These are phyloP conservation scores for Chaetomium fimeti DNA, from an alignment of 495 filamentous ascomycete genomes.

Conservation along the genomic window DNA sequence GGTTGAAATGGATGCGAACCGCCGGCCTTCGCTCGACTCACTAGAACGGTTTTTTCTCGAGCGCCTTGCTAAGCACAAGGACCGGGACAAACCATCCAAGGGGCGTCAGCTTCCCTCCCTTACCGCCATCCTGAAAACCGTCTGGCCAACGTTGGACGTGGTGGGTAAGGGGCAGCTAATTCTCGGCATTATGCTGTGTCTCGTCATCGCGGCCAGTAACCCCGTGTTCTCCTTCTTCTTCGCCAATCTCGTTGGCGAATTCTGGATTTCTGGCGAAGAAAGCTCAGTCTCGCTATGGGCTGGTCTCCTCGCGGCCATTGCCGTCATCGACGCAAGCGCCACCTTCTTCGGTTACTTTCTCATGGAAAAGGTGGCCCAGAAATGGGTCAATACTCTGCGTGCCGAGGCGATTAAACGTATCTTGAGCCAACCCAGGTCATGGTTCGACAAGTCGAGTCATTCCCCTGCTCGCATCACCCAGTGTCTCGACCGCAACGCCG, in stretches of 20 bases:
- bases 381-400: constrained; percentile 75
- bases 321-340: constrained; percentile 61
- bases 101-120: constrained; percentile 42
- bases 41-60: constrained; percentile 36
- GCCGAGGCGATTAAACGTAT: constrained; percentile 66
- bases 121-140: constrained; percentile 62
- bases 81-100: constrained; percentile 17
- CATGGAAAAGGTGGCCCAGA: constrained; percentile 68
- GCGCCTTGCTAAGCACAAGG: constrained; percentile 27
- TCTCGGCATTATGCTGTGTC: constrained; percentile 58
- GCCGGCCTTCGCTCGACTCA: constrained; percentile 26
- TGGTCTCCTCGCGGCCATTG: constrained; percentile 64
- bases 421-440: constrained; percentile 75
- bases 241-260: constrained; percentile 66
- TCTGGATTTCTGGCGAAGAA: constrained; percentile 54
- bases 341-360: constrained; percentile 67
- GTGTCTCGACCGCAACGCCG: constrained; percentile 76
- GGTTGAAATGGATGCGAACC: background rate
- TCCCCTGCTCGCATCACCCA: constrained; percentile 60
- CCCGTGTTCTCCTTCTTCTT: constrained; percentile 79
- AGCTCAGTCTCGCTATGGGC: constrained; percentile 57
- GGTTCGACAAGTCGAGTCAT: constrained; percentile 76
- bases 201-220: constrained; percentile 65
- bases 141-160: constrained; percentile 64
- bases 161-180: constrained; percentile 56